phyloP scores from a whole-genome alignment of 2,329 filamentous ascomycete genomes.

The Penicillium sp. region DNA sequence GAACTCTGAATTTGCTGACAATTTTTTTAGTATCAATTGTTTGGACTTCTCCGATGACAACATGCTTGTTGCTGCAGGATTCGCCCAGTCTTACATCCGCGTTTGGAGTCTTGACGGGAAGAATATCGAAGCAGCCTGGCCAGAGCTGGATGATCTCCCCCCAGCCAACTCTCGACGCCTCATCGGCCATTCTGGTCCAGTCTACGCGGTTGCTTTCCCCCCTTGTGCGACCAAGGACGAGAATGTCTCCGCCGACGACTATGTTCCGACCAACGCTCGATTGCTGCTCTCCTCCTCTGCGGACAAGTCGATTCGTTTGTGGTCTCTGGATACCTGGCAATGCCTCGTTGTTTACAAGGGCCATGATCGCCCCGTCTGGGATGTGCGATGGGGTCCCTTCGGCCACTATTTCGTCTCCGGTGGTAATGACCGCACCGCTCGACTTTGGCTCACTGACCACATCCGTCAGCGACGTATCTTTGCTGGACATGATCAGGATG shows the following conservation, averaged over 20 bases:
- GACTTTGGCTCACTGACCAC: conserved; percentile 90
- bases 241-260: conserved; percentile 39
- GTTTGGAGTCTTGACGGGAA: conserved; percentile 90
- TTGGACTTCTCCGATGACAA: conserved; percentile 95
- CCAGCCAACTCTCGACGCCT: conserved; percentile 72
- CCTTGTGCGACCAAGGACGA: conserved; percentile 61
- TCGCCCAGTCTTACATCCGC: conserved; percentile 91
- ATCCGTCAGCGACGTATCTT: conserved; percentile 86
- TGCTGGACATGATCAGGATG: conserved; percentile 87
- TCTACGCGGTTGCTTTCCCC: conserved; percentile 89
- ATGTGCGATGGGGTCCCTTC: conserved; percentile 85
- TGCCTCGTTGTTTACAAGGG: conserved; percentile 93
- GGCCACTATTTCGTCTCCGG: conserved; percentile 93
- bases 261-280: conserved; percentile 63
- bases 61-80: conserved; percentile 82
- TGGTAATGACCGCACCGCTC: conserved; percentile 85
- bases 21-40: conserved; percentile 66
- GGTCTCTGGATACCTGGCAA: conserved; percentile 90
- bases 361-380: conserved; percentile 86
- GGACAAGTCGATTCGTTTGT: conserved; percentile 85
- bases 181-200: conserved; percentile 85
- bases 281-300: conserved; percentile 84
- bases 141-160: conserved; percentile 61
- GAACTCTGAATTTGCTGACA: conserved; percentile 39
- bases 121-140: conserved; percentile 69